Conservation (phyloP, 495 filamentous ascomycete species). For the Sordaria brevicollis region DNA sequence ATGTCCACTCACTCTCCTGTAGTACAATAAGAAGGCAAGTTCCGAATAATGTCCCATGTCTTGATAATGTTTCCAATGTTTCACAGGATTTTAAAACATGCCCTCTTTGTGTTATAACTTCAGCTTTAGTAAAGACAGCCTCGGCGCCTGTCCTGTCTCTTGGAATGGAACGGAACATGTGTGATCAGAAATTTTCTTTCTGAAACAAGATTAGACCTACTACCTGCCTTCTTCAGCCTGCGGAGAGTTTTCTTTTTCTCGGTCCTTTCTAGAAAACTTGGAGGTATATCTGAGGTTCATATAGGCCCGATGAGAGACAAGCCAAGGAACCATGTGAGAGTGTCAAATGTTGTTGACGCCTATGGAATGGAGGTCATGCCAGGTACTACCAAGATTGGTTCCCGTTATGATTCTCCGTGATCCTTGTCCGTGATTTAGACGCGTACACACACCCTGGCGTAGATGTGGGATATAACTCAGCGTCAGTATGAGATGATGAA, state of each 20-base stretch:
- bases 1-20: not conserved
- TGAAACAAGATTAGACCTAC: not conserved
- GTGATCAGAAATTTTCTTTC: not conserved
- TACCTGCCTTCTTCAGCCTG: not conserved
- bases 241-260: not conserved
- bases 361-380: not conserved
- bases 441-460: not conserved
- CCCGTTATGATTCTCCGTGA: not conserved
- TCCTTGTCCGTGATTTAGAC: not conserved
- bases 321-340: not conserved
- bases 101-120: too few species aligned
- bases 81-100: too few species aligned
- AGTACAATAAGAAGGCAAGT: not conserved
- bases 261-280: not conserved
- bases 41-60: too few species aligned
- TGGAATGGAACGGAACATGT: too few species aligned
- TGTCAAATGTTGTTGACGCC: too few species aligned
- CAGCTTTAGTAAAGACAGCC: too few species aligned
- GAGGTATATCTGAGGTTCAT: not conserved
- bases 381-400: not conserved
- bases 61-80: too few species aligned
- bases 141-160: too few species aligned
- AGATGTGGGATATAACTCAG: not conserved
- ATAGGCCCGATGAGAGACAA: not conserved
- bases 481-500: not conserved